These are phyloP conservation scores for Rhodocollybia butyracea DNA, from an alignment of 768 basidiomycete species.

Conservation along the genomic window DNA sequence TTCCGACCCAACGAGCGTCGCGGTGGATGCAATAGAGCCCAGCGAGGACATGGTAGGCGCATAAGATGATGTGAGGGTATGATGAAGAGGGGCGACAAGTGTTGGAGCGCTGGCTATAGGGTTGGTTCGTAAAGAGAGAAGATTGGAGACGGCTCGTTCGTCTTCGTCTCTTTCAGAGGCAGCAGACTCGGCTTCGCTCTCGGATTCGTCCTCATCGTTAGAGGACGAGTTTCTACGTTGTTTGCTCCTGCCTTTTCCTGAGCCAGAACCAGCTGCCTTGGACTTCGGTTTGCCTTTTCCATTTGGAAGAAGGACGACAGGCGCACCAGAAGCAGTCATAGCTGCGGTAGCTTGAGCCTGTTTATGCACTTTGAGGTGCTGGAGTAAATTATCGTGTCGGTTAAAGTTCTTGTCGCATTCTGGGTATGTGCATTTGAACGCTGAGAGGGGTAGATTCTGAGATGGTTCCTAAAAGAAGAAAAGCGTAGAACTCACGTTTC, in stretches of 20 bases:
- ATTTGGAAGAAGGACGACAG: neutral
- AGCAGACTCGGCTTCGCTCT: neutral
- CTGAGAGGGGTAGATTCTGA: slow-evolving; percentile 30
- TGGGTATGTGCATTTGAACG: slow-evolving; percentile 67
- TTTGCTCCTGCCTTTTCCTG: neutral
- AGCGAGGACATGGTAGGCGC: neutral
- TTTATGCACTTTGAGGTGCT: slow-evolving; percentile 75
- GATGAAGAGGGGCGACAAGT: neutral
- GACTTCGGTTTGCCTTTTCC: neutral
- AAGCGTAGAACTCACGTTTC: slow-evolving; percentile 56
- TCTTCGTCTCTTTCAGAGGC: neutral
- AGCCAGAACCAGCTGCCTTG: neutral
- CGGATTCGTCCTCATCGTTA: neutral
- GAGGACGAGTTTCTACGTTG: neutral
- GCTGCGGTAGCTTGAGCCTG: slow-evolving; percentile 20
- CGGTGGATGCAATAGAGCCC: neutral
- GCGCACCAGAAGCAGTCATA: slow-evolving; percentile 2
- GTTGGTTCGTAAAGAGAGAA: slow-evolving; percentile 1
- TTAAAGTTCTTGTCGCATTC: slow-evolving; percentile 73
- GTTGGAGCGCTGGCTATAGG: neutral
- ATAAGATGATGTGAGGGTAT: neutral
- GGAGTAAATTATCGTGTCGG: slow-evolving; percentile 76
- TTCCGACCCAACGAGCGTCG: neutral
- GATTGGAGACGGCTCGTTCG: neutral
- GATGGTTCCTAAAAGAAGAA: neutral